Percentiles rank a stretch among this genome's conserved stretches.
These are phyloP conservation scores for Flaveria brownii DNA, from an alignment of 129 eudicot genomes.

Conservation along the genomic window DNA sequence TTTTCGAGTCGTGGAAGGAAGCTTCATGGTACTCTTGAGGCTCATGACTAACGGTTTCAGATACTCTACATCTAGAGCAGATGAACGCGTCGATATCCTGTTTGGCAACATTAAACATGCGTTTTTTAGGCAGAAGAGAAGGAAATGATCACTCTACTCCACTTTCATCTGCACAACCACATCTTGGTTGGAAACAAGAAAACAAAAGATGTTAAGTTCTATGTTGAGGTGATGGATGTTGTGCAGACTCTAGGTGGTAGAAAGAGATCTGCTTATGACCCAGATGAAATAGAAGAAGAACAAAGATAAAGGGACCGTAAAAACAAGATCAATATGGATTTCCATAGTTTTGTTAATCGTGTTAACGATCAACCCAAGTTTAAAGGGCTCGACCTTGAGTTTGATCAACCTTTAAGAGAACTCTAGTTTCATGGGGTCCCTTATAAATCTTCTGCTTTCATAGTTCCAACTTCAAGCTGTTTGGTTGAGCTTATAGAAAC, in stretches of 20 bases:
- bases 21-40: slow-evolving; percentile 46
- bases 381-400: slow-evolving; percentile 40
- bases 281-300: slow-evolving; percentile 52
- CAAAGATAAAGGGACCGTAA: slow-evolving; percentile 42
- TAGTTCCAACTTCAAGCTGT: slow-evolving; percentile 46
- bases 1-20: slow-evolving; percentile 48
- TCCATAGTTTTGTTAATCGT: slow-evolving; percentile 38
- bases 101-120: slow-evolving; percentile 48
- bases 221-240: slow-evolving; percentile 50
- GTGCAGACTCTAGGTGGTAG: slow-evolving; percentile 48
- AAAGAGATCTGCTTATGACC: slow-evolving; percentile 46
- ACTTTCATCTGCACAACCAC: slow-evolving; percentile 54
- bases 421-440: slow-evolving; percentile 54
- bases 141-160: slow-evolving; percentile 45
- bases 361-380: slow-evolving; percentile 42
- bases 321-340: slow-evolving; percentile 43
- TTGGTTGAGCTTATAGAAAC: slow-evolving; percentile 43
- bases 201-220: slow-evolving; percentile 48
- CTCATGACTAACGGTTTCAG: slow-evolving; percentile 46
- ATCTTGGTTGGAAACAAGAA: slow-evolving; percentile 59
- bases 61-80: slow-evolving; percentile 45
- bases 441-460: slow-evolving; percentile 40
- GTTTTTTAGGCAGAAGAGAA: slow-evolving; percentile 48
- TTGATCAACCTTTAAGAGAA: slow-evolving; percentile 46
- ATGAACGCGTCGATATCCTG: slow-evolving; percentile 46